Base-by-base conservation (phyloP, 1,284 basidiomycete species). In the Sporisorium reilianum region DNA sequence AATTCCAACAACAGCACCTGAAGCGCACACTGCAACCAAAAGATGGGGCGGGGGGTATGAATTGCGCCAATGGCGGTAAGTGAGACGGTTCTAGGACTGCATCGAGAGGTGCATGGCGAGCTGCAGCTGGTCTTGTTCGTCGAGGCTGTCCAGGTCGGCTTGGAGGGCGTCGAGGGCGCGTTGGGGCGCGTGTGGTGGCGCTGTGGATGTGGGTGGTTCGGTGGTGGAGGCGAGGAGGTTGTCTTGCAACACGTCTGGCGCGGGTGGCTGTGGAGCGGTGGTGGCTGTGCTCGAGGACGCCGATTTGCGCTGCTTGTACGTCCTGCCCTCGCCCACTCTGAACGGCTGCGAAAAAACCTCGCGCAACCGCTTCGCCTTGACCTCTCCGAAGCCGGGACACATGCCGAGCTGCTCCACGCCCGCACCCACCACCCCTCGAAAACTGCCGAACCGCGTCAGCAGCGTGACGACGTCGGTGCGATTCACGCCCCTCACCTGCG, bases 401-500 rank as follows among this genome's bases (percentile, higher is more conserved):
- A 90, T 90, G 54, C 90, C 89, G 1, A 99, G 86, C 68, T 91
- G 89, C 53, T 93, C 92, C 1, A 91, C 86, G 1, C 90, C 56
- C 2, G 72, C 76, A 20, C 12, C 58, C 32, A 56, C 73, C 36
- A 76, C 59, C 0, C 55, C 48, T 16, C 55, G 57, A n/a, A 64
- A 58, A 18, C 40, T 60, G 0, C 65, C 68, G 25, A 74, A 78
- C 9, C 38, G 38, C 7, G 54, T 76, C 28, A 46, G 95, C 92
- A 99, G 87, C 1, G 95, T 97, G 85, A 95, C 90, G 0, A 96
- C 94, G 81, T 99, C 97, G 0, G 96, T 98, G 87, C 96, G 97
- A 87, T 99, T 99, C 62, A 99, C 92, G 77, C 93, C 95, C 80
- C 90, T 91, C 73, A 98, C 92, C 74, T 90, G 91, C 0, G 96